Evolutionary conservation across 352 stramenopile genomes (phyloP), one percentile per base, ranked within the genome.

Genomic region (Phytophthora podocarpi): DNA sequence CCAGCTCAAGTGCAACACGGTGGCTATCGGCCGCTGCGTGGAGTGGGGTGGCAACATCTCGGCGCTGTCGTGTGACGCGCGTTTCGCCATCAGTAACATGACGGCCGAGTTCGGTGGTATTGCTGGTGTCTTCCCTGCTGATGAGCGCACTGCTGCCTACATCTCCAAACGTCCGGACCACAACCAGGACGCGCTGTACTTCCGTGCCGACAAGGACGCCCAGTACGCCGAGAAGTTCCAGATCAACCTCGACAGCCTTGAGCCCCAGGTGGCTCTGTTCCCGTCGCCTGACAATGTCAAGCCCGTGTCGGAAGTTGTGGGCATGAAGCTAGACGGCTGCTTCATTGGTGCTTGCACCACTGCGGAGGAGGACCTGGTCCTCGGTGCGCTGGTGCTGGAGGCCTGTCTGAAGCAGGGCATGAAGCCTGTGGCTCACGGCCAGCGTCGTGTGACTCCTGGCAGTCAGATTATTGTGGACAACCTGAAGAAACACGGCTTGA

Each of bases 311-410:
- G 41, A 49, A 9, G 24, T 36, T 18, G 41, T 49, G 13, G 82
- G 79, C 31, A 93, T 93, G 85, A 64, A 76, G 51, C 77, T 93
- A 1, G 82, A 93, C 45, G 85, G 85, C 27, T 91, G 82, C 66
- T 93, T 93, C 67, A 93, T 93, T 47, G 85, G 85, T 27, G 85
- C 85, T 2, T 93, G 85, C 46, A 93, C 85, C 1, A 93, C 85
- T 5, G 90, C 85, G 1, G 79, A 93, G 65, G 85, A 93, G 58
- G 85, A 93, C 27, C 45, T 93, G 63, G 90, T 93, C 36, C 76
- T 93, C 0, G 82, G 80, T 5, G 85, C 85, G 2, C 67, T 93
- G 63, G 76, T 93, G 57, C 65, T 93, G 5, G 24, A 49, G 16
- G 24, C 15, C 3, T 34, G 24, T 24, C 16, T 49, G 49, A 80